Evolutionary conservation across 441 rosid genomes (phyloP), one percentile per base, ranked within the genome.

Genomic region (California macrophylla): DNA sequence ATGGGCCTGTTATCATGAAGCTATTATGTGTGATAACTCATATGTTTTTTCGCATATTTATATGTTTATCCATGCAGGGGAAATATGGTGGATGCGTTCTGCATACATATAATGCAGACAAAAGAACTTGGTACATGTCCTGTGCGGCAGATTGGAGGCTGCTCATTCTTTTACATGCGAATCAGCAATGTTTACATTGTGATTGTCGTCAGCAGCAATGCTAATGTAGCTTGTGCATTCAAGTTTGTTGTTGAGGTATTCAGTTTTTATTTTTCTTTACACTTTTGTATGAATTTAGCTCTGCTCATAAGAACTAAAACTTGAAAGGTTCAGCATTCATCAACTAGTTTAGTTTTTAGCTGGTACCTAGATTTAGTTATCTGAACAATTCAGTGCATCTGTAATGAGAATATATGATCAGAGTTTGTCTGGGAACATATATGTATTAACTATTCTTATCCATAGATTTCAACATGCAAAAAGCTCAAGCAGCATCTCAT

Each of bases 61-160:
- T 42, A 16, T 42, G 16, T 42, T 42, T 12, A 42, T 42, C 40
- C 18, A 21, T 63, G 50, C 76, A 92, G 98, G 71, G 97, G 97
- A 58, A 94, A 91, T 68, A 94, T 94, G 98, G 97, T 94, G 82
- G 96, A 94, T 79, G 98, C 97, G n/a, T 94, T 94, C 73, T 85
- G 97, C 60, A 84, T 72, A 79, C 98, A 94, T 82, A 90, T 94
- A 77, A 92, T 94, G 97, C 97, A 94, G 71, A 94, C 94, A 0
- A 94, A 94, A 71, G 97, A 94, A 74, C 87, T 94, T 5, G 98
- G 98, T 20, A 91, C 93, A 20, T 94, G 98, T 66, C 98, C 97
- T 0, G 96, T 90, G 72, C 88, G 94, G 74, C 98, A 92, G 83
- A 94, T 94, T 84, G 98, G 94, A 72, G 97, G 97, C 52, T 94